Conservation (phyloP, 306 rosid species). For the Quercus aquifolioides region DNA sequence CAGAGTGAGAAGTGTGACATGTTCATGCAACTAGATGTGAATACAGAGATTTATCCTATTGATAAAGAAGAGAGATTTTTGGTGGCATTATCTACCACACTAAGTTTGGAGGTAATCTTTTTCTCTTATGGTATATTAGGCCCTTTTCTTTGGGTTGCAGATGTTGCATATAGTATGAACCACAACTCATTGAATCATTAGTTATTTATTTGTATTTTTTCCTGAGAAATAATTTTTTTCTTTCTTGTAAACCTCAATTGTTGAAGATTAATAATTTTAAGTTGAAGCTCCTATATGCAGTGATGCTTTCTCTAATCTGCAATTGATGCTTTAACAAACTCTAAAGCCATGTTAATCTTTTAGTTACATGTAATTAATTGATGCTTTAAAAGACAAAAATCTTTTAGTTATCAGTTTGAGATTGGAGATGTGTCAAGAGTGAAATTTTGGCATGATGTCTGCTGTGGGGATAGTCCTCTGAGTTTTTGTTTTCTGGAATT, state of each 20-base stretch:
- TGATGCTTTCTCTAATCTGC: background rate
- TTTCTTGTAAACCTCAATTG: background rate
- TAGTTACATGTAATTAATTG: background rate
- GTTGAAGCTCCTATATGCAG: background rate
- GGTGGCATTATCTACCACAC: conserved; percentile 72
- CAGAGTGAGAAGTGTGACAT: conserved; percentile 67
- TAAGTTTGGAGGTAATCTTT: conserved; percentile 62
- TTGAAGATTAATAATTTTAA: background rate
- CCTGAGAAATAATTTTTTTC: background rate
- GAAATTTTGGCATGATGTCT: too few species aligned
- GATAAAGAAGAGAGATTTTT: conserved; percentile 53
- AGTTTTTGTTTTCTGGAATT: too few species aligned
- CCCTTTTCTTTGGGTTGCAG: conserved; percentile 1
- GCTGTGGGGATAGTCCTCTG: too few species aligned
- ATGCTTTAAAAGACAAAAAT: background rate
- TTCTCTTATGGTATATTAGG: background rate
- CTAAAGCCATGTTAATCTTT: background rate
- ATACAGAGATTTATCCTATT: conserved; percentile 80
- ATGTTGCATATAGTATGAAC: background rate
- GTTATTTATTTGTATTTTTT: background rate
- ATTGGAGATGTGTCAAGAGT: too few species aligned
- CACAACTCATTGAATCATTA: background rate
- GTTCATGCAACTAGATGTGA: conserved; percentile 65
- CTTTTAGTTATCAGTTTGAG: too few species aligned
- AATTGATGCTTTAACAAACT: background rate